Percentiles rank a stretch among this genome's conserved stretches.
Evolutionary conservation across 2,329 filamentous ascomycete genomes (phyloP).

Genomic region (Fusarium circinatum): DNA sequence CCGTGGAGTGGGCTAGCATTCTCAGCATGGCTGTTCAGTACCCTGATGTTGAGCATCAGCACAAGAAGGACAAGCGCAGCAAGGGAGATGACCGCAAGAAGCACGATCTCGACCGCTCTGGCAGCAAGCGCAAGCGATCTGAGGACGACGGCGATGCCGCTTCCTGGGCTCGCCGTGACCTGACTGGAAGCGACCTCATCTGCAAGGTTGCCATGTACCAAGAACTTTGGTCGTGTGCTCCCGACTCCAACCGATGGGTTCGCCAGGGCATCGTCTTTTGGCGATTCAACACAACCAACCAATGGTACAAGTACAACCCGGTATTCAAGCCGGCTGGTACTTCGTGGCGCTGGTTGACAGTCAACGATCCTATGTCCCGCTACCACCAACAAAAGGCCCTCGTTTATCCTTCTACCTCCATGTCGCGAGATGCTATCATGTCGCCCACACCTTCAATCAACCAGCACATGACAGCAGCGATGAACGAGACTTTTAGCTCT

Average conservation of each 20-base stretch:
- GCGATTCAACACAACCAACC: slow-evolving; percentile 67
- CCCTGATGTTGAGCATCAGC: slow-evolving; percentile 55
- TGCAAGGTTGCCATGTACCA: slow-evolving; percentile 74
- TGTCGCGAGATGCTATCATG: slow-evolving; percentile 60
- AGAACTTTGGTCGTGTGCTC: slow-evolving; percentile 68
- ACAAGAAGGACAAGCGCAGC: slow-evolving; percentile 51
- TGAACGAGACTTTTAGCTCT: slow-evolving; percentile 66
- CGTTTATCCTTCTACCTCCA: slow-evolving; percentile 49
- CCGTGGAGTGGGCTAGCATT: slow-evolving; percentile 67
- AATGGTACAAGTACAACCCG: slow-evolving; percentile 61
- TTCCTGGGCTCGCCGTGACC: slow-evolving; percentile 52
- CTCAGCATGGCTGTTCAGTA: slow-evolving; percentile 66
- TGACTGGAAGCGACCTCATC: slow-evolving; percentile 65
- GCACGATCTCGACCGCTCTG: slow-evolving; percentile 47
- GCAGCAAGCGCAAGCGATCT: slow-evolving; percentile 54
- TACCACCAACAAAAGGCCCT: slow-evolving; percentile 64
- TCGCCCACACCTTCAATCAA: slow-evolving; percentile 61
- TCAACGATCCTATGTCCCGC: slow-evolving; percentile 68
- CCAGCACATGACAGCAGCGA: slow-evolving; percentile 64
- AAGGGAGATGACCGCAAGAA: slow-evolving; percentile 51
- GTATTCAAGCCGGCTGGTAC: slow-evolving; percentile 64
- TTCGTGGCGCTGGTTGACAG: slow-evolving; percentile 70
- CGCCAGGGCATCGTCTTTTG: slow-evolving; percentile 71
- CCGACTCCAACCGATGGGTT: slow-evolving; percentile 60
- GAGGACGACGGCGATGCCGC: slow-evolving; percentile 55